Conservation (phyloP, 2,329 filamentous ascomycete genomes). For the Ophiostoma ips region DNA sequence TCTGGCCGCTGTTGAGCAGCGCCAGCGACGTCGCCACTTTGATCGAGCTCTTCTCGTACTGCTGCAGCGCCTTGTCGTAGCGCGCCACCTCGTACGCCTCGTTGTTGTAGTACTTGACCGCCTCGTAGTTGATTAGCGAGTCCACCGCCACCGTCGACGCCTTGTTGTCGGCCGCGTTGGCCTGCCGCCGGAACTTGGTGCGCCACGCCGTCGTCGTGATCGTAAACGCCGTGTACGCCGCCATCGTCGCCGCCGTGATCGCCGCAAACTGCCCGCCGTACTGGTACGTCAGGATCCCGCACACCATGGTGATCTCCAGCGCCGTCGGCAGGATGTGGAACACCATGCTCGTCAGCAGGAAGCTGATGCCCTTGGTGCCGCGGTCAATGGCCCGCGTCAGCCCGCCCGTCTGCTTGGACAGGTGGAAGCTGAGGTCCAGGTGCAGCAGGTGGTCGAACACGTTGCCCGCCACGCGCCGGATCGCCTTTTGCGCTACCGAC, state of each 20-base stretch:
- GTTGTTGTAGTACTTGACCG: constrained; percentile 99
- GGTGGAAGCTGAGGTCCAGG: constrained; percentile 85
- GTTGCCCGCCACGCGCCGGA: constrained; percentile 76
- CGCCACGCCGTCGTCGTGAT: constrained; percentile 95
- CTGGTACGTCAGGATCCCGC: constrained; percentile 90
- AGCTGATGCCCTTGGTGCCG: constrained; percentile 97
- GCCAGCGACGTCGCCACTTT: constrained; percentile 91
- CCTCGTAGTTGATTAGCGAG: constrained; percentile 96
- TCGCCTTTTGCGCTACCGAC: constrained; percentile 92
- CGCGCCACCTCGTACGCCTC: constrained; percentile 85
- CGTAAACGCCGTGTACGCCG: constrained; percentile 89
- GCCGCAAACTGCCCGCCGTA: constrained; percentile 86
- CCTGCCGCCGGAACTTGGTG: constrained; percentile 88
- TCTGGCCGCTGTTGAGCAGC: constrained; percentile 87
- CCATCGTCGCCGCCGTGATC: constrained; percentile 83
- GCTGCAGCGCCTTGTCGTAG: constrained; percentile 73
- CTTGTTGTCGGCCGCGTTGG: constrained; percentile 91
- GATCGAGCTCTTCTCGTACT: constrained; percentile 89
- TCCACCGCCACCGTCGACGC: constrained; percentile 92
- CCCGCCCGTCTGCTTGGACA: constrained; percentile 87
- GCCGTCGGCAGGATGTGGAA: constrained; percentile 93
- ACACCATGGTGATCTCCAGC: constrained; percentile 88
- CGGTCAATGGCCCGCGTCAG: constrained; percentile 88
- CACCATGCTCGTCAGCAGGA: constrained; percentile 92
- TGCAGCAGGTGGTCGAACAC: constrained; percentile 84